A percentile compares a stretch with the other conserved stretches of the same genome.
phyloP scores from a whole-genome alignment of 768 basidiomycete species.

The Boletus rufocinnamomeus region DNA sequence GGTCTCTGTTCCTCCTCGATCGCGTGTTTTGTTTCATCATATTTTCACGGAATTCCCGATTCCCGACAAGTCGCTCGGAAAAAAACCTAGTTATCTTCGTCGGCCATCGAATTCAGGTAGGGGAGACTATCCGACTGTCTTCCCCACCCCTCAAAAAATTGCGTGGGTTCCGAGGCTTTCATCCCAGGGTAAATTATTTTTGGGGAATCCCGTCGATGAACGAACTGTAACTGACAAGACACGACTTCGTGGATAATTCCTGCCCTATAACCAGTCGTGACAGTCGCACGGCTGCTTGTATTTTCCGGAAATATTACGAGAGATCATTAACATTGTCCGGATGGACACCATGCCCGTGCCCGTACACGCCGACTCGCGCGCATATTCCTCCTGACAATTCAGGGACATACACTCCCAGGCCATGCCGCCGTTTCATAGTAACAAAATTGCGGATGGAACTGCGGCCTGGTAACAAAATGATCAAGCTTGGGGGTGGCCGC shows the following conservation, averaged over 20 bases:
- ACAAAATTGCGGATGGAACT: background rate
- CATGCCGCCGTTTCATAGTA: background rate
- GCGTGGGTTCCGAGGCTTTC: background rate
- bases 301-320: background rate
- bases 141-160: background rate
- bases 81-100: background rate
- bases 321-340: background rate
- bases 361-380: background rate
- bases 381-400: background rate
- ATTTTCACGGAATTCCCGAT: background rate
- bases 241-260: background rate
- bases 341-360: background rate
- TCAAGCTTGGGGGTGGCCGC: background rate
- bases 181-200: conserved; percentile 4
- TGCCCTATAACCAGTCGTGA: background rate
- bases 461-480: background rate
- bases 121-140: background rate
- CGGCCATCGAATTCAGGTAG: background rate
- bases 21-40: background rate
- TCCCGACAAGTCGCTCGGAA: too few relatives aligned
- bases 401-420: background rate
- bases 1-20: background rate
- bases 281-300: background rate
- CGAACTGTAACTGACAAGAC: background rate
- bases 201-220: background rate